These are phyloP conservation scores for Tephrocybe sp. DNA, from an alignment of 768 basidiomycete species.

Conservation along the genomic window DNA sequence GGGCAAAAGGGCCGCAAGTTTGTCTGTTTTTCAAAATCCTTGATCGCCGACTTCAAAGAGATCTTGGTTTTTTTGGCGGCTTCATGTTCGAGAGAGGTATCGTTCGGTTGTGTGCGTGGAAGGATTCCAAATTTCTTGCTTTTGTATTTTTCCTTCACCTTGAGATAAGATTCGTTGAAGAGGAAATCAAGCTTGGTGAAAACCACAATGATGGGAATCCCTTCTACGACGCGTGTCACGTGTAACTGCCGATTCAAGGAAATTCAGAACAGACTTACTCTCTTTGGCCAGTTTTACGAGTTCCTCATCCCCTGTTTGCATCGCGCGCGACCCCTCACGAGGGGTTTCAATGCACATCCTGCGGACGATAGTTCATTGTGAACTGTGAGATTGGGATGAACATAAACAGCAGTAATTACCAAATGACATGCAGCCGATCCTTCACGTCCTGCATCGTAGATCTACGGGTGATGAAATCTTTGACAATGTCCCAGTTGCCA, in stretches of 20 bases:
- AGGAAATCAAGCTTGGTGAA: constrained; percentile 33
- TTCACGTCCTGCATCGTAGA: not conserved
- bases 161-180: constrained; percentile 7
- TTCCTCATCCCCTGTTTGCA: not conserved
- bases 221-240: too few species aligned
- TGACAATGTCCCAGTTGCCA: constrained; percentile 20
- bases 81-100: too few species aligned
- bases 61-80: too few species aligned
- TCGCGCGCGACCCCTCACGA: not conserved
- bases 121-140: too few species aligned
- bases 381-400: too few species aligned
- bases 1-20: too few species aligned
- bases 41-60: too few species aligned
- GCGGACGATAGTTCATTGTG: not conserved
- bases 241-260: too few species aligned
- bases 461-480: constrained; percentile 21
- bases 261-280: too few species aligned
- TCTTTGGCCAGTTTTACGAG: constrained; percentile 3
- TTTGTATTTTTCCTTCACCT: too few species aligned
- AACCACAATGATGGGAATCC: constrained; percentile 27
- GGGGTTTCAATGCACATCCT: constrained; percentile 4
- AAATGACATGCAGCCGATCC: not conserved
- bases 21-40: too few species aligned
- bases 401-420: not conserved
- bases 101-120: too few species aligned